Evolutionary conservation across 768 basidiomycete species (phyloP), one percentile per base, ranked within the genome.

Genomic region (Pisolithus orientalis): DNA sequence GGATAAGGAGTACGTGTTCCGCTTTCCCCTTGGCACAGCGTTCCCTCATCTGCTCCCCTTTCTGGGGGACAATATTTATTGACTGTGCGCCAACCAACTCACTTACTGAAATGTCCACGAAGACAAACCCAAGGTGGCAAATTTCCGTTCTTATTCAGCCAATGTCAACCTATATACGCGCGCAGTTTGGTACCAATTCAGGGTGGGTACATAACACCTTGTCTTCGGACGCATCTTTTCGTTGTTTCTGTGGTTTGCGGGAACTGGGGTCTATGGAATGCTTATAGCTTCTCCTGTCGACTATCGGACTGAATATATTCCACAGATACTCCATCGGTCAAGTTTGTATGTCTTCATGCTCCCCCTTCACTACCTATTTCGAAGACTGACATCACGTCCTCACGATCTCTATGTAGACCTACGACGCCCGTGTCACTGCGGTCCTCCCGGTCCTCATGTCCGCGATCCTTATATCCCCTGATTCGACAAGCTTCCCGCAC

Each of bases 111-210:
- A 34, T 34, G 11, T 27, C 45, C 28, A 38, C 31, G 47, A 47
- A 90, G 89, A 53, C 85, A 92, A 69, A 96, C 93, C 0, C 88
- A 90, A 54, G 91, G 91, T 7, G 91, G 91, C 57, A 71, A 73
- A 17, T 87, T 88, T 64, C 85, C 90, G 0, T 96, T 87, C 69
- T 68, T 97, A 14, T 97, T 94, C 73, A 92, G 90, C 54, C 94
- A 96, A 61, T 90, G 87, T 61, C 93, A 96, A 58, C 90, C 94
- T 3, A 95, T 94, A 58, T 86, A 94, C 62, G 88, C 88, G 2
- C 82, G 94, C 27, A 78, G 84, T 3, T 68, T 95, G 39, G 78
- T 80, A 0, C 94, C 93, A 2, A 62, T 91, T 52, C 92, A 94
- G 78, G 87, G 87, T 82, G 40, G 29, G 37, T 42, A 1, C 14